phyloP scores from a whole-genome alignment of 2,329 filamentous ascomycete genomes.

The Microsporum ferrugineum region DNA sequence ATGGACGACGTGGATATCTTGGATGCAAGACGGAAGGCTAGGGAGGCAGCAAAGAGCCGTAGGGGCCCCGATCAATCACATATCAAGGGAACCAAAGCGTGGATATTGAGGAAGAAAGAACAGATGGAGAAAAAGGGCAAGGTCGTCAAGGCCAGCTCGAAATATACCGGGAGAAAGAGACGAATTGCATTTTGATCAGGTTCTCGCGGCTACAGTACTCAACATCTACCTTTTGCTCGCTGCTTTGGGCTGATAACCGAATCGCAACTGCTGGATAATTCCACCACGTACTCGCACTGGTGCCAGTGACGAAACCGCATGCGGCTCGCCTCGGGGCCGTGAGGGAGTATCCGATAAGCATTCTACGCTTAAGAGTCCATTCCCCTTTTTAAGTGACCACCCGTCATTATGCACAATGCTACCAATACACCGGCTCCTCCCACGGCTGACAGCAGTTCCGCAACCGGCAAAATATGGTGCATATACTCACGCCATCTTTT shows the following conservation, averaged over 20 bases:
- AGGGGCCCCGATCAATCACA: conserved; percentile 39
- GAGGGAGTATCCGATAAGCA: background rate
- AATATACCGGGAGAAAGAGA: conserved; percentile 87
- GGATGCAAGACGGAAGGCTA: conserved; percentile 50
- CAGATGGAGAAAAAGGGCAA: conserved; percentile 93
- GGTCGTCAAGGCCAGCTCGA: conserved; percentile 80
- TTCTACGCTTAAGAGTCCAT: background rate
- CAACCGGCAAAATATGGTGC: background rate
- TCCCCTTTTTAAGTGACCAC: background rate
- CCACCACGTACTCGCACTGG: too few relatives aligned
- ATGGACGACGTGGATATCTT: conserved; percentile 81
- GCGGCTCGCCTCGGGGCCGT: too few relatives aligned
- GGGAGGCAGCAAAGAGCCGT: conserved; percentile 34
- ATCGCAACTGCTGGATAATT: background rate
- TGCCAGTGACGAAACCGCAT: too few relatives aligned
- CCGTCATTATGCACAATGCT: background rate
- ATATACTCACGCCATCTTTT: background rate
- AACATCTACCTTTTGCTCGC: background rate
- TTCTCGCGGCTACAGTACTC: background rate
- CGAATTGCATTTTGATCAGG: conserved; percentile 56
- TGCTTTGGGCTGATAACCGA: background rate
- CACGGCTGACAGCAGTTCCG: background rate
- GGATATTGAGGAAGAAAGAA: conserved; percentile 56
- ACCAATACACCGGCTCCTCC: background rate
- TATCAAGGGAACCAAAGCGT: conserved; percentile 41